These are phyloP conservation scores for Vitellaria paradoxa DNA, from an alignment of 179 eudicot species.

Conservation along the genomic window DNA sequence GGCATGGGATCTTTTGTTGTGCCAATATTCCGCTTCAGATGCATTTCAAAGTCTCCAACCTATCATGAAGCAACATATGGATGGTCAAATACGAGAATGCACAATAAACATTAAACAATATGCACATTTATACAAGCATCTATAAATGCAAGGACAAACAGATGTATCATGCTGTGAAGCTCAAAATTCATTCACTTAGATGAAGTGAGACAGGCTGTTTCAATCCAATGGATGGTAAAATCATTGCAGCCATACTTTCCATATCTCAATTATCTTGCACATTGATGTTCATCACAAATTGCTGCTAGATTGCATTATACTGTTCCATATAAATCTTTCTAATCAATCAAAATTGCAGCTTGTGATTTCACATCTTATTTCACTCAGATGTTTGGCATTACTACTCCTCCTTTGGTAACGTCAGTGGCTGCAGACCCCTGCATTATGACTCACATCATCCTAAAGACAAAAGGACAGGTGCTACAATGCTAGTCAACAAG, in stretches of 20 bases:
- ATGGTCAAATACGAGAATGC: background rate
- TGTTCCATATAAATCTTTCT: background rate
- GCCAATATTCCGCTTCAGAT: slow-evolving; percentile 75
- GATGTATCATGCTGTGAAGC: background rate
- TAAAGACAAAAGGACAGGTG: no score
- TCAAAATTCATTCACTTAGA: slow-evolving; percentile 1
- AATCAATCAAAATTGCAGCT: background rate
- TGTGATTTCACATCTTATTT: background rate
- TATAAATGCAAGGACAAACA: background rate
- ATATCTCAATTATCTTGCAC: background rate
- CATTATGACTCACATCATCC: background rate
- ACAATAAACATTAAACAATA: background rate
- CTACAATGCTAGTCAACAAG: background rate
- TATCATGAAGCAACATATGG: slow-evolving; percentile 13
- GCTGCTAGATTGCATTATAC: background rate
- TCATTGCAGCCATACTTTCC: background rate
- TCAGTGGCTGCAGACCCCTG: background rate
- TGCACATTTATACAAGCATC: background rate
- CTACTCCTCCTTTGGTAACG: background rate
- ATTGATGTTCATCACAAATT: background rate
- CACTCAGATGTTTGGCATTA: background rate
- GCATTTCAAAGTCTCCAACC: slow-evolving; percentile 91
- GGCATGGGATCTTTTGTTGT: slow-evolving; percentile 39
- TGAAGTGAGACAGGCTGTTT: background rate
- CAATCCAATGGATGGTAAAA: background rate